These are phyloP conservation scores for Bipolaris bicolor DNA, from an alignment of 2,329 filamentous ascomycete genomes.

Conservation along the genomic window DNA sequence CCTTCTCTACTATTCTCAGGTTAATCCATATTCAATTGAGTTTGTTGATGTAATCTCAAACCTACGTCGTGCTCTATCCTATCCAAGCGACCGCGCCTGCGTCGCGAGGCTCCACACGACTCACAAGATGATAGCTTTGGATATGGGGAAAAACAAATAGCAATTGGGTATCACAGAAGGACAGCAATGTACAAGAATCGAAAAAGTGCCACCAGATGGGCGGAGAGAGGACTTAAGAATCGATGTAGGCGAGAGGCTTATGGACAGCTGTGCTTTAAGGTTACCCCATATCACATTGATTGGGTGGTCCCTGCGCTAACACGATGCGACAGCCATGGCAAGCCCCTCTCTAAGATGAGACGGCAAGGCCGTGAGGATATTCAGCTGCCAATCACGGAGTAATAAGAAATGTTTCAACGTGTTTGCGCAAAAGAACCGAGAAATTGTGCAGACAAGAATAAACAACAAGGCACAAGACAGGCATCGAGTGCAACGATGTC, in stretches of 20 bases:
- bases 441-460: neutral
- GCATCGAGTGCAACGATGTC: conserved; percentile 1
- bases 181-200: conserved; percentile 22
- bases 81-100: conserved; percentile 21
- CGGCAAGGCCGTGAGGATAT: conserved; percentile 9
- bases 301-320: conserved; percentile 40
- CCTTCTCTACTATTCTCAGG: neutral
- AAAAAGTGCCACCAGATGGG: conserved; percentile 29
- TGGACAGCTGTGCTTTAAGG: conserved; percentile 47
- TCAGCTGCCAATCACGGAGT: neutral
- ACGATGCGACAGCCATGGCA: conserved; percentile 22
- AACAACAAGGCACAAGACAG: neutral
- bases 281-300: conserved; percentile 34
- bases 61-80: conserved; percentile 22
- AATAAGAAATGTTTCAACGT: conserved; percentile 1
- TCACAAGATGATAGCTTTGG: conserved; percentile 10
- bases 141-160: conserved; percentile 10
- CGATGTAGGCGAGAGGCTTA: conserved; percentile 28
- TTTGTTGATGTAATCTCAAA: neutral
- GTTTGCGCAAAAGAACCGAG: neutral
- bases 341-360: conserved; percentile 20
- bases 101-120: conserved; percentile 29
- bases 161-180: conserved; percentile 39
- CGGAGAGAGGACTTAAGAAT: conserved; percentile 21
- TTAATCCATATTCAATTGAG: neutral